Percentiles rank a stretch among this genome's conserved stretches.
These are phyloP conservation scores for Purpureocillium lavendulum DNA, from an alignment of 2,329 filamentous ascomycete species.

Conservation along the genomic window DNA sequence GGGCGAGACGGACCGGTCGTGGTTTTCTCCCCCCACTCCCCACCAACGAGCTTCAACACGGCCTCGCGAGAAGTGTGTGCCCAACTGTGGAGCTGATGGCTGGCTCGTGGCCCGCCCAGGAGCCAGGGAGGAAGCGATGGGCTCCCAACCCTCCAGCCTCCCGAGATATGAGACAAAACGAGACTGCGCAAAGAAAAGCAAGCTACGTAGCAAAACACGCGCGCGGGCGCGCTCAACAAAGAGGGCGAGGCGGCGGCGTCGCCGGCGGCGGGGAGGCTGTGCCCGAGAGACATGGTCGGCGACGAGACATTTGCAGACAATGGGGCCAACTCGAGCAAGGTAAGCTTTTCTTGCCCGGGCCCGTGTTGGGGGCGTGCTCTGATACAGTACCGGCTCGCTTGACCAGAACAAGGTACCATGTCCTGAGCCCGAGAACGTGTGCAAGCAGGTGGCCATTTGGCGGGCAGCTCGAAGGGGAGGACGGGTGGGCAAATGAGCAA, in stretches of 20 bases:
- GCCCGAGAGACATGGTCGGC: conserved; percentile 1
- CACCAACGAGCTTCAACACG: not conserved
- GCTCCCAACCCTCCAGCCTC: conserved; percentile 1
- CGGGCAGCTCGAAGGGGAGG: too few relatives aligned
- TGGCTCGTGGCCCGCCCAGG: conserved; percentile 1
- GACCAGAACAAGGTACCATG: too few relatives aligned
- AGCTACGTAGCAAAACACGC: too few relatives aligned
- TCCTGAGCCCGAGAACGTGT: too few relatives aligned
- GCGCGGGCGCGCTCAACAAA: too few relatives aligned
- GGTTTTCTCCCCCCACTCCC: not conserved
- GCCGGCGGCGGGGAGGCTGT: not conserved
- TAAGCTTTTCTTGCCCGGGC: too few relatives aligned
- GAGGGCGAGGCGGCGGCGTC: too few relatives aligned
- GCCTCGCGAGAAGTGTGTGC: not conserved
- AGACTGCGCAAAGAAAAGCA: not conserved
- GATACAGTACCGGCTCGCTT: too few relatives aligned
- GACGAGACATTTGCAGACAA: conserved; percentile 1
- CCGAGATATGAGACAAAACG: not conserved
- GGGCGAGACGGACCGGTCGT: not conserved
- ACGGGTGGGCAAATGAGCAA: too few relatives aligned
- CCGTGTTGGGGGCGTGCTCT: too few relatives aligned
- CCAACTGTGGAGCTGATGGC: conserved; percentile 3
- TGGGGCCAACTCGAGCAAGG: not conserved
- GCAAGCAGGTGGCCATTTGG: too few relatives aligned
- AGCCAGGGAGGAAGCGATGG: not conserved